Percentiles rank a stretch among this genome's conserved stretches.
phyloP scores from a whole-genome alignment of 805 yeast species.

The Zygotorulaspora florentina region DNA sequence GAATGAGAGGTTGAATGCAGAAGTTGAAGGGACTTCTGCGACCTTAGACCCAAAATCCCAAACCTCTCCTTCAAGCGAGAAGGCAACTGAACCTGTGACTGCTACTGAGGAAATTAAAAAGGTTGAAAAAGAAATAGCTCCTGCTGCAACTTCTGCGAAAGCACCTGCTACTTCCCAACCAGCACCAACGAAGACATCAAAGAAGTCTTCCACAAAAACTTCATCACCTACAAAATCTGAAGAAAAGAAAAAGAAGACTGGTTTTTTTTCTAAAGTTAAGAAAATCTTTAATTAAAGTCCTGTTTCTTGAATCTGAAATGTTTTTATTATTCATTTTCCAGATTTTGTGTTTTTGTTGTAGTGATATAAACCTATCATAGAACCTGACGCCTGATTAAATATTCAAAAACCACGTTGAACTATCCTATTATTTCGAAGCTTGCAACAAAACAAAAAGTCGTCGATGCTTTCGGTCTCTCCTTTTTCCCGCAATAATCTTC shows the following conservation, averaged over 20 bases:
- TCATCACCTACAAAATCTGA: constrained; percentile 7
- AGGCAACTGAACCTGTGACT: constrained; percentile 25
- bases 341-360: background rate
- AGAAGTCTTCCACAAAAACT: constrained; percentile 6
- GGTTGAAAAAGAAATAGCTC: constrained; percentile 4
- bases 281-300: constrained; percentile 9
- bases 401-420: no score
- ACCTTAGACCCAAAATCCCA: constrained; percentile 20
- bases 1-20: constrained; percentile 41
- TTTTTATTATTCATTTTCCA: background rate
- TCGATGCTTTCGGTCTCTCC: no score
- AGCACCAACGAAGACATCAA: constrained; percentile 2
- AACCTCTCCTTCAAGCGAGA: constrained; percentile 24
- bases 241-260: constrained; percentile 17
- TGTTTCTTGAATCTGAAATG: background rate
- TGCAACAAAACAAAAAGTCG: no score
- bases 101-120: constrained; percentile 8
- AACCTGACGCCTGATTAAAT: no score
- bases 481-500: no score
- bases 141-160: constrained; percentile 5
- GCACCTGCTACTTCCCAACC: constrained; percentile 2
- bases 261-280: constrained; percentile 17
- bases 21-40: constrained; percentile 13
- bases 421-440: no score
- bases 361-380: no score